Conservation (phyloP, 192 early-diverging fungal genomes). For the Mortierella hygrophila region DNA sequence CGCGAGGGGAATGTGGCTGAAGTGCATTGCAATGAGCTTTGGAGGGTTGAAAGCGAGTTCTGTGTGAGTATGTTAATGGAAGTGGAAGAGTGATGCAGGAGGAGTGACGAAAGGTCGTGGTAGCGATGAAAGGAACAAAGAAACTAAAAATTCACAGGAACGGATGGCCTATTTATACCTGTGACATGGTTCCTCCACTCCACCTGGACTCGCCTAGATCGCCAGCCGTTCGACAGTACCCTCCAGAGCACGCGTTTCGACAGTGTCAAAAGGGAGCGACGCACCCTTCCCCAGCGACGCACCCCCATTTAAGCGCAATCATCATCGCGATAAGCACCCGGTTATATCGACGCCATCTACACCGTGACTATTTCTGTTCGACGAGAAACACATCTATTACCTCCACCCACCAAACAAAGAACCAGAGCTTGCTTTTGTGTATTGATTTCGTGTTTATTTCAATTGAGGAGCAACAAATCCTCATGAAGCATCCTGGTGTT, state of each 20-base stretch:
- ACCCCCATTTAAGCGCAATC: background rate
- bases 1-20: constrained; percentile 64
- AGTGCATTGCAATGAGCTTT: background rate
- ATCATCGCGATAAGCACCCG: background rate
- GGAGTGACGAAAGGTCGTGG: background rate
- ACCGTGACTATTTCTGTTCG: too few species aligned
- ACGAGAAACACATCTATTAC: too few species aligned
- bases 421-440: background rate
- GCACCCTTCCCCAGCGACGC: background rate
- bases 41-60: background rate
- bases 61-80: background rate
- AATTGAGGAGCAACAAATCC: background rate
- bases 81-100: background rate
- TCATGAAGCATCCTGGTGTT: background rate
- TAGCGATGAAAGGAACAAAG: background rate
- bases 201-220: background rate
- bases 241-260: background rate
- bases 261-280: background rate
- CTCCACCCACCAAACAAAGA: background rate
- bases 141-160: background rate
- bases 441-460: constrained; percentile 2
- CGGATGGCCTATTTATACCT: background rate
- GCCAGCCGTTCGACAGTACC: background rate
- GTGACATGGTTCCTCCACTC: background rate
- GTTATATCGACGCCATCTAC: too few species aligned